Percentiles rank a stretch among this genome's conserved stretches.
phyloP scores from a whole-genome alignment of 768 basidiomycete species.

The Chalciporus sphaerocephalus region DNA sequence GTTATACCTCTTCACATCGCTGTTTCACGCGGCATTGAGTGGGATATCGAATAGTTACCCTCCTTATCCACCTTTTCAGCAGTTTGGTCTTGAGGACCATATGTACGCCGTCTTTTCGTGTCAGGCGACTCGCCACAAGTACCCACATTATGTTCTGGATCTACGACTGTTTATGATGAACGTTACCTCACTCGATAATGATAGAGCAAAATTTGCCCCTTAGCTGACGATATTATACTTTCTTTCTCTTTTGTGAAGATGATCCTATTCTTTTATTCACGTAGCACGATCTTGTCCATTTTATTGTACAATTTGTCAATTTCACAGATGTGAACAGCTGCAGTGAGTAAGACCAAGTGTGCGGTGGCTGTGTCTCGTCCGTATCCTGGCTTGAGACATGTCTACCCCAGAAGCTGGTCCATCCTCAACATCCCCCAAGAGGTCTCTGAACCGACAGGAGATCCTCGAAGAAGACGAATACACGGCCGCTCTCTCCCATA shows the following conservation, averaged over 20 bases:
- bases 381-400: conserved; percentile 18
- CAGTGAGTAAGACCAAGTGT: too few species aligned
- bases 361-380: conserved; percentile 12
- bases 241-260: conserved; percentile 8
- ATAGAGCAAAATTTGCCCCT: conserved; percentile 6
- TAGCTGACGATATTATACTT: conserved; percentile 7
- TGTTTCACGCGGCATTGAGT: conserved; percentile 12
- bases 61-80: conserved; percentile 7
- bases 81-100: conserved; percentile 24
- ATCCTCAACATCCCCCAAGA: conserved; percentile 31
- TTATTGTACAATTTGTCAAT: too few species aligned
- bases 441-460: conserved; percentile 67
- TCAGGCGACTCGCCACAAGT: conserved; percentile 2
- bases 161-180: conserved; percentile 24
- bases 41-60: conserved; percentile 7
- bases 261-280: conserved; percentile 19
- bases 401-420: conserved; percentile 28
- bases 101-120: conserved; percentile 13
- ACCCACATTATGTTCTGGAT: conserved; percentile 14
- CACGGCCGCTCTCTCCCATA: conserved; percentile 80
- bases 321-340: too few species aligned
- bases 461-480: conserved; percentile 94
- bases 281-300: not conserved
- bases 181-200: conserved; percentile 21
- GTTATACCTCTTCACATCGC: conserved; percentile 8